phyloP scores from a whole-genome alignment of 345 rosid species.

The Eucalyptus caleyi region DNA sequence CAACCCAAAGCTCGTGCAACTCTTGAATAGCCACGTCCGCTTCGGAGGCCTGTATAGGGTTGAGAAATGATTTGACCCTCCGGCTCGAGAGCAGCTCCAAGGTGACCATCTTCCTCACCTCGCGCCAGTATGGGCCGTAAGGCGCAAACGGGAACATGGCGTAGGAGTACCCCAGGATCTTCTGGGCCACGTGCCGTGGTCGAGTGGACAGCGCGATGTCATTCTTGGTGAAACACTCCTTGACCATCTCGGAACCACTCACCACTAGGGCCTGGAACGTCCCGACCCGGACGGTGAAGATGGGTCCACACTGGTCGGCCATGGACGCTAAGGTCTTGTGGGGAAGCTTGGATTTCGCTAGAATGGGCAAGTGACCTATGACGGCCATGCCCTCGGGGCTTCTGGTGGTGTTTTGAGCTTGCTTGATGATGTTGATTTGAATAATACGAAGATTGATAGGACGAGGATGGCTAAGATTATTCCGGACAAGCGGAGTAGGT shows the following conservation, averaged over 20 bases:
- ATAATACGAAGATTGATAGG: neutral
- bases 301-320: conserved; percentile 28
- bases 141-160: conserved; percentile 4
- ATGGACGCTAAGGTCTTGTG: conserved; percentile 15
- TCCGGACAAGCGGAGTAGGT: neutral
- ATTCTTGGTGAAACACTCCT: conserved; percentile 14
- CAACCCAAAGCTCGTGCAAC: neutral
- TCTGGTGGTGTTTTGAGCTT: neutral
- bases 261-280: conserved; percentile 15
- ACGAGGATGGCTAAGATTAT: neutral
- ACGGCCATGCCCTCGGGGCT: conserved; percentile 5
- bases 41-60: neutral
- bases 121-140: conserved; percentile 17
- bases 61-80: neutral
- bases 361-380: conserved; percentile 25
- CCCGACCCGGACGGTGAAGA: conserved; percentile 22
- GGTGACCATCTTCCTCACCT: conserved; percentile 14
- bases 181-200: neutral
- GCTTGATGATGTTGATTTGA: conserved; percentile 2
- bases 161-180: conserved; percentile 4
- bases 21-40: neutral
- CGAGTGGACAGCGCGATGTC: conserved; percentile 18
- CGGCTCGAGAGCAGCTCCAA: conserved; percentile 11
- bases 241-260: neutral
- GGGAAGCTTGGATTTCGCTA: neutral